A percentile compares a stretch with the other conserved stretches of the same genome.
These are phyloP conservation scores for Diaporthe sp. DNA, from an alignment of 2,329 filamentous ascomycete species.

Conservation along the genomic window DNA sequence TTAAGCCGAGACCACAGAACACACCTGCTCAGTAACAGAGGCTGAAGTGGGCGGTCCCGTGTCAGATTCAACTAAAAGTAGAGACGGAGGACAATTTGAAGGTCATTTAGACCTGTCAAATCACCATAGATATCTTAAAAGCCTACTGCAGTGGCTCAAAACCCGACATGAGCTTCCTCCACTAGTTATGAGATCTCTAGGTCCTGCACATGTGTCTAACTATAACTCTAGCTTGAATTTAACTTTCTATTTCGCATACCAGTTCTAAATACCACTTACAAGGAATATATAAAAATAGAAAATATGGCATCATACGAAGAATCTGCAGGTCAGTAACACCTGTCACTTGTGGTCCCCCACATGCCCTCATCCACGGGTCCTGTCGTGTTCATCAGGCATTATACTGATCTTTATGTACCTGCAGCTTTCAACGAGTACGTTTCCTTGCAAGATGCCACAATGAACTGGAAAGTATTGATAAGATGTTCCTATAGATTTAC, in stretches of 20 bases:
- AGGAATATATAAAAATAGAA: fast-evolving
- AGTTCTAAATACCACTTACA: background rate
- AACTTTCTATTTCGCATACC: background rate
- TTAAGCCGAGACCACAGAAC: background rate
- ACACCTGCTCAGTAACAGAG: background rate
- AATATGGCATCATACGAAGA: background rate
- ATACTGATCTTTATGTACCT: background rate
- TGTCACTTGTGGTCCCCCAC: too few relatives aligned
- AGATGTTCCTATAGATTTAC: background rate
- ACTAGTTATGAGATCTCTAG: background rate
- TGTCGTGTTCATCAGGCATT: background rate
- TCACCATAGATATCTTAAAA: background rate
- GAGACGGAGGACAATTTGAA: background rate
- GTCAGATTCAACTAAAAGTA: background rate
- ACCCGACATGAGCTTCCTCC: background rate
- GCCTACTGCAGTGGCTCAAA: background rate
- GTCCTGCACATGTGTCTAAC: background rate
- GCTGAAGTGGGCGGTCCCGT: background rate
- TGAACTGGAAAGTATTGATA: background rate
- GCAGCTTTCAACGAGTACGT: conserved; percentile 8
- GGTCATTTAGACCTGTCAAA: background rate
- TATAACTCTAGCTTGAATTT: background rate
- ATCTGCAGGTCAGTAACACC: background rate
- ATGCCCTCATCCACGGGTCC: too few relatives aligned
- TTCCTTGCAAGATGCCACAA: too few relatives aligned